Evolutionary conservation across 2,329 filamentous ascomycete genomes (phyloP).

Genomic region (Colletotrichum tamarilloi): DNA sequence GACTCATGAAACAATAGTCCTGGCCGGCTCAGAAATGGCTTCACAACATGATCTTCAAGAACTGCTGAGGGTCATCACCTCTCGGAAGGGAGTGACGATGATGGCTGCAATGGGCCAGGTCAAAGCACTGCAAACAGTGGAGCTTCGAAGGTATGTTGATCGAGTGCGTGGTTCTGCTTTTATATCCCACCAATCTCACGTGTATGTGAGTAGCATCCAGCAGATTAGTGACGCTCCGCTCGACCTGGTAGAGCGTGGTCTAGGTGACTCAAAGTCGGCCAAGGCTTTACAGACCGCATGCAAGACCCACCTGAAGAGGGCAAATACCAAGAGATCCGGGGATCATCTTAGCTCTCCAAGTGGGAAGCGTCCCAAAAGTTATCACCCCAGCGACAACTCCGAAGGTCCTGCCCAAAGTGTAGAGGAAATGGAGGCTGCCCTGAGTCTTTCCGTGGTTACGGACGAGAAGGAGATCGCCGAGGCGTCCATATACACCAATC

Average conservation of each 20-base stretch:
- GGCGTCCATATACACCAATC: slow-evolving; percentile 76
- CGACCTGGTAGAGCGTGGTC: slow-evolving; percentile 55
- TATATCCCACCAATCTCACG: not conserved
- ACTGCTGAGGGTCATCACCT: slow-evolving; percentile 68
- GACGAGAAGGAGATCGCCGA: slow-evolving; percentile 70
- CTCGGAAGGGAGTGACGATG: slow-evolving; percentile 66
- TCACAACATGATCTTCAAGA: slow-evolving; percentile 70
- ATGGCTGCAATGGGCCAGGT: slow-evolving; percentile 69
- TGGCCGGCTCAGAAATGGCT: slow-evolving; percentile 54
- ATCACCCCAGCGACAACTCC: slow-evolving; percentile 30
- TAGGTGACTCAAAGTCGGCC: slow-evolving; percentile 61
- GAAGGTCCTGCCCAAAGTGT: slow-evolving; percentile 21
- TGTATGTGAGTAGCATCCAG: slow-evolving; percentile 55
- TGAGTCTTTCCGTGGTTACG: slow-evolving; percentile 67
- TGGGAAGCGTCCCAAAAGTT: slow-evolving; percentile 24
- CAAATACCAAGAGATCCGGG: not conserved
- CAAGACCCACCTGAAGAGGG: slow-evolving; percentile 60
- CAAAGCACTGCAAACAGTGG: slow-evolving; percentile 65
- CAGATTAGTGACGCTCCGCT: slow-evolving; percentile 64
- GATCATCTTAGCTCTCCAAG: slow-evolving; percentile 36
- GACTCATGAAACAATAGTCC: not conserved
- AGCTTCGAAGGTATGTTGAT: slow-evolving; percentile 63
- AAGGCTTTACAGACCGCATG: slow-evolving; percentile 64
- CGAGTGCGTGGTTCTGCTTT: not conserved
- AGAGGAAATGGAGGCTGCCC: slow-evolving; percentile 70